These are phyloP conservation scores for Oropetium thomaeum DNA, from an alignment of 176 grass and related monocot genomes.

Conservation along the genomic window DNA sequence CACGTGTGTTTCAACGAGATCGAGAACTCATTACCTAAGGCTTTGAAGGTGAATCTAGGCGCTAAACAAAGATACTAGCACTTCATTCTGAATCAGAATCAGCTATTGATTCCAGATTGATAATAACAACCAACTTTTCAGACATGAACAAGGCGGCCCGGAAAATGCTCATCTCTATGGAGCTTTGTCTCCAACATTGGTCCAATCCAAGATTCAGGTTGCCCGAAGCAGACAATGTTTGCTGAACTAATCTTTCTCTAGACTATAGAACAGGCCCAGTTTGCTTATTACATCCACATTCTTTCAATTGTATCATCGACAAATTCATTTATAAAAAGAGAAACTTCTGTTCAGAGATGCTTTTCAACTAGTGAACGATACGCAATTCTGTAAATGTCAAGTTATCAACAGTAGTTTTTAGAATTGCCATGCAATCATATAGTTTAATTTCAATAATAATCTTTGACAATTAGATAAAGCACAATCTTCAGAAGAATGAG, in stretches of 20 bases:
- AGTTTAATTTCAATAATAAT: not conserved
- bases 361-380: not conserved
- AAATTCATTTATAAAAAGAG: too few relatives aligned
- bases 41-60: too few relatives aligned
- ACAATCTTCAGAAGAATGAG: not conserved
- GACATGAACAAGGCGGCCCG: too few relatives aligned
- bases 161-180: not conserved
- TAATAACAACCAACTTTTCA: too few relatives aligned
- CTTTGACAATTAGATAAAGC: not conserved
- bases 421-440: not conserved
- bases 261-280: too few relatives aligned
- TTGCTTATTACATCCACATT: too few relatives aligned
- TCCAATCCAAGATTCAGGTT: not conserved
- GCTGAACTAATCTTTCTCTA: not conserved
- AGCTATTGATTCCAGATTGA: too few relatives aligned
- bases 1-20: too few relatives aligned
- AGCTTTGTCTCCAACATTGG: not conserved
- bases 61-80: too few relatives aligned
- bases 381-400: not conserved
- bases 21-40: too few relatives aligned
- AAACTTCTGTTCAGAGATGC: not conserved
- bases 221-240: not conserved
- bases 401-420: not conserved
- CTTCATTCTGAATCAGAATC: too few relatives aligned
- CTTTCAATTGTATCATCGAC: too few relatives aligned